Evolutionary conservation across 2,329 filamentous ascomycete species (phyloP).

Genomic region (Trichoderma sp.): DNA sequence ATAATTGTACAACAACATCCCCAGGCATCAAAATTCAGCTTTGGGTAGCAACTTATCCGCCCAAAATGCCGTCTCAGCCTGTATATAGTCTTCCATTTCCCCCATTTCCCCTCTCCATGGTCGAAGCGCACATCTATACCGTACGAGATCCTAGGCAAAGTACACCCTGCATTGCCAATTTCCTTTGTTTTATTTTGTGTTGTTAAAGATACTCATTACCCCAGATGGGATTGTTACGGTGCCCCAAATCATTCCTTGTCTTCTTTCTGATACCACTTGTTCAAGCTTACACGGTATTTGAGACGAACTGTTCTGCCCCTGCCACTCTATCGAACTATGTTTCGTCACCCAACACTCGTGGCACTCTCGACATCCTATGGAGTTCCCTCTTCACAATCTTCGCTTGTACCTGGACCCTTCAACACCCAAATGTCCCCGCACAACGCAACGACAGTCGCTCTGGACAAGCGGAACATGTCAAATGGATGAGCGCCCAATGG

Average conservation of each 20-base stretch:
- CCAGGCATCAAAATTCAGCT: background rate
- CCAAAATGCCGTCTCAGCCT: background rate
- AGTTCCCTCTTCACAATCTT: background rate
- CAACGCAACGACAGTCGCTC: background rate
- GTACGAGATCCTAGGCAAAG: background rate
- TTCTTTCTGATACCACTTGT: background rate
- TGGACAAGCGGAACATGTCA: background rate
- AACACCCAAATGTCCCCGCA: background rate
- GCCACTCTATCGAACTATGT: background rate
- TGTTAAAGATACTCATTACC: background rate
- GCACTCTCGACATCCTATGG: background rate
- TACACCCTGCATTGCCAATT: background rate
- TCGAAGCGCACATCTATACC: background rate
- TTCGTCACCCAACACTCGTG: background rate
- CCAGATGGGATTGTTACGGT: too few species aligned
- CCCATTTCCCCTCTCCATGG: background rate
- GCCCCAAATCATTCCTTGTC: rapidly evolving
- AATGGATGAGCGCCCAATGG: background rate
- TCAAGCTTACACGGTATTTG: background rate
- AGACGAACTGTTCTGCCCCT: background rate
- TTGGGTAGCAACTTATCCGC: background rate
- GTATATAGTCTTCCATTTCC: background rate
- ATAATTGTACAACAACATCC: background rate
- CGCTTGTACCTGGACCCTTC: background rate
- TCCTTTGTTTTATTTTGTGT: background rate